Evolutionary conservation across 768 basidiomycete genomes (phyloP), one percentile per base, ranked within the genome.

Genomic region (Boletus rex-veris): DNA sequence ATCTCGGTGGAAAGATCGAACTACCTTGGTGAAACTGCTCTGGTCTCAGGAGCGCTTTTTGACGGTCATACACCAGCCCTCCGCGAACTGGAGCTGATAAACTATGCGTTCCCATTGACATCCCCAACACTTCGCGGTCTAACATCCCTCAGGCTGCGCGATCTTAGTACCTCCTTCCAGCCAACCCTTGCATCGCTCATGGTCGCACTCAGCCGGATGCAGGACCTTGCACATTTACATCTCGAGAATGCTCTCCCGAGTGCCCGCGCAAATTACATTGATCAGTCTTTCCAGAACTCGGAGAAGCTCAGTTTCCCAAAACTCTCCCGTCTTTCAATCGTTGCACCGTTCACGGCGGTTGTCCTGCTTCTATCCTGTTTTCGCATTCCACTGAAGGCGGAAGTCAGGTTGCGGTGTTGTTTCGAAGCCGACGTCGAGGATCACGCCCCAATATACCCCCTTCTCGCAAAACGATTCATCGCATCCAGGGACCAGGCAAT

Each of bases 81-180:
- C 24, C 69, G 70, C 45, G 60, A 58, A 21, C 56, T 80, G 16
- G 69, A 74, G 52, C 58, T 80, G 1, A 62, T 51, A 14, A 60
- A 67, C 24, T 73, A 74, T 50, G 63, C 65, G 37, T 58, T 77
- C 45, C 58, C 67, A 6, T 74, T 75, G 74, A 61, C 70, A 18
- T 75, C 72, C 1, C 56, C 68, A 1, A 53, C 75, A 14, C 60
- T 79, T 24, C 51, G 51, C 39, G 66, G 66, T 47, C 69, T 80
- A 10, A 71, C 69, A n/a, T 63, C 68, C 46, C 66, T 80, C 28
- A 71, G 67, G 40, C 57, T 79, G 10, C 59, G 69, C 38, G 52
- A 71, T 52, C 58, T 73, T 7, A 53, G 65, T 21, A 15, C 31
- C 3, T 42, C 59, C 9, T 57, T 63, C 21, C 69, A 68, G 28